phyloP scores from a whole-genome alignment of 768 basidiomycete species.

The Trichaptum fuscoviolaceum region DNA sequence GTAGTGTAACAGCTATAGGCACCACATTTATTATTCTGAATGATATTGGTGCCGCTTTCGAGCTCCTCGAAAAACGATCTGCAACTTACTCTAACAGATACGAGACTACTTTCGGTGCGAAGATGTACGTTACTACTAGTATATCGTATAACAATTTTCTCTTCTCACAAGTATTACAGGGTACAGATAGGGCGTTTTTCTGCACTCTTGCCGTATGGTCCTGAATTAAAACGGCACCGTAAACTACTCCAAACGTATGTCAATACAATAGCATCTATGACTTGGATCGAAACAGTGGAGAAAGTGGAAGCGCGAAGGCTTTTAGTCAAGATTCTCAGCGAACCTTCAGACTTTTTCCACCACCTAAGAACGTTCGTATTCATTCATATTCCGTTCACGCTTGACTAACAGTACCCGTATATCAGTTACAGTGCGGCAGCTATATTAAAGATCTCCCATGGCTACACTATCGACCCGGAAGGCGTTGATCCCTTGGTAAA shows the following conservation, averaged over 20 bases:
- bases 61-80: constrained; percentile 44
- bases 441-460: constrained; percentile 35
- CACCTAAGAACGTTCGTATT: not conserved
- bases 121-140: not conserved
- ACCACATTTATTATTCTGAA: constrained; percentile 42
- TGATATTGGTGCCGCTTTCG: constrained; percentile 33
- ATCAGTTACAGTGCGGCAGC: constrained; percentile 29
- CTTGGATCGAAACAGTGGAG: not conserved
- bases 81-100: constrained; percentile 44
- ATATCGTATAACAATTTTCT: not conserved
- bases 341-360: not conserved
- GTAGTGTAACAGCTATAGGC: constrained; percentile 43
- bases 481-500: constrained; percentile 29
- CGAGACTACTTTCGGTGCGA: not conserved
- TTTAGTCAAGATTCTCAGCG: not conserved
- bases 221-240: not conserved
- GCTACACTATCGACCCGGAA: constrained; percentile 28
- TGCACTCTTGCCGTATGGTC: not conserved
- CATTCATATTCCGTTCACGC: not conserved
- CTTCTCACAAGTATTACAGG: not conserved
- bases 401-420: not conserved
- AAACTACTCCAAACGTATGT: not conserved
- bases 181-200: not conserved
- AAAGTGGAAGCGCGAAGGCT: not conserved
- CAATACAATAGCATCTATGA: not conserved